These are phyloP conservation scores for Senecio squalidus DNA, from an alignment of 140 eudicot species.

Conservation along the genomic window DNA sequence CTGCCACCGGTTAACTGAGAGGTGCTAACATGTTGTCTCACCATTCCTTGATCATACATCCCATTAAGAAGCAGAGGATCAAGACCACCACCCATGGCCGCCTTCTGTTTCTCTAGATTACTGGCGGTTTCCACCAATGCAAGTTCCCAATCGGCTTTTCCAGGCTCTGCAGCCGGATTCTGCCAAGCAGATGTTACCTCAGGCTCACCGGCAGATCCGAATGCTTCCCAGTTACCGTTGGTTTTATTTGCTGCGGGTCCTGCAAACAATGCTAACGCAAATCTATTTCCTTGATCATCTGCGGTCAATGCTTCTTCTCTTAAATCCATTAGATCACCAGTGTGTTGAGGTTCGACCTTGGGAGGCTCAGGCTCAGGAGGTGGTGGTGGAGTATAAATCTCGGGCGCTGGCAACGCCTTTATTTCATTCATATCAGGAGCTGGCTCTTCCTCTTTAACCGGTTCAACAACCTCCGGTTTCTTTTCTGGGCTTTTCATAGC, in stretches of 20 bases:
- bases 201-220: constrained; percentile 32
- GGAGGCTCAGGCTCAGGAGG: constrained; percentile 39
- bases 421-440: constrained; percentile 53
- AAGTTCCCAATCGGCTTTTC: constrained; percentile 69
- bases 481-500: constrained; percentile 50
- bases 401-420: constrained; percentile 62
- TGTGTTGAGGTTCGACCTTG: constrained; percentile 29
- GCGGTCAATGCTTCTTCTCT: constrained; percentile 47
- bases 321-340: constrained; percentile 48
- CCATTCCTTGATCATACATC: constrained; percentile 67
- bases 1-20: constrained; percentile 50
- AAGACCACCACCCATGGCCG: constrained; percentile 60
- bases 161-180: constrained; percentile 55
- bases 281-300: constrained; percentile 60
- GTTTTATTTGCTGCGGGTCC: constrained; percentile 37
- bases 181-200: constrained; percentile 71
- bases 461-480: constrained; percentile 29
- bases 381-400: constrained; percentile 40
- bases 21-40: constrained; percentile 50
- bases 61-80: constrained; percentile 68
- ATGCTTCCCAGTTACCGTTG: constrained; percentile 58
- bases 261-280: constrained; percentile 54
- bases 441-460: constrained; percentile 40
- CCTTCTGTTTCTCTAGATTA: constrained; percentile 55
- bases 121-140: constrained; percentile 62